Percentiles rank a stretch among this genome's conserved stretches.
These are phyloP conservation scores for Gaeumannomyces sp. DNA, from an alignment of 2,329 filamentous ascomycete genomes.

Conservation along the genomic window DNA sequence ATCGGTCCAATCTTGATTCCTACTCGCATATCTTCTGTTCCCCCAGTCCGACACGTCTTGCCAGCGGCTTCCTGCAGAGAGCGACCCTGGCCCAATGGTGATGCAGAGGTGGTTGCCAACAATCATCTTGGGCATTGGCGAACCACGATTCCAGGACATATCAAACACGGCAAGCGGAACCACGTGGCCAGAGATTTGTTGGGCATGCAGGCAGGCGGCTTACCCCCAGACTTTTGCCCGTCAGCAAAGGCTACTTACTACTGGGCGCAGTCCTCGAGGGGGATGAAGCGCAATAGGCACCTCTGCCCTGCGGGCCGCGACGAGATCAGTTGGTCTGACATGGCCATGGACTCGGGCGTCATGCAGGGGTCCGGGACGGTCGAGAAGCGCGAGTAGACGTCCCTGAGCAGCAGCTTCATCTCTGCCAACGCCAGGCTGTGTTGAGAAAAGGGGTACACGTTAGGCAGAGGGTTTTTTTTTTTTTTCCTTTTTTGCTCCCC, in stretches of 20 bases:
- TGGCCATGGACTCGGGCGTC: slow-evolving; percentile 51
- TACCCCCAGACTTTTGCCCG: neutral
- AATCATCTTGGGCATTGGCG: neutral
- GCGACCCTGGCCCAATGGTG: neutral
- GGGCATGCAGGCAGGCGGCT: neutral
- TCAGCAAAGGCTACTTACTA: neutral
- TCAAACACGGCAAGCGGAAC: neutral
- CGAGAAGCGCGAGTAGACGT: slow-evolving; percentile 52
- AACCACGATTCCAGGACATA: neutral
- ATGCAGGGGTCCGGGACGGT: slow-evolving; percentile 50
- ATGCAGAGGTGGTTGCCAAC: neutral
- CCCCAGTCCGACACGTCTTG: neutral
- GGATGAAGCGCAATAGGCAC: slow-evolving; percentile 48
- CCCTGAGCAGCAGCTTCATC: slow-evolving; percentile 60
- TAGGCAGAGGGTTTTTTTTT: neutral
- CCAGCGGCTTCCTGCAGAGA: neutral
- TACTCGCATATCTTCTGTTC: too few relatives aligned
- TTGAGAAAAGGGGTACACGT: neutral
- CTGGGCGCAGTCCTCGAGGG: slow-evolving; percentile 18
- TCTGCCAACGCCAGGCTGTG: slow-evolving; percentile 56
- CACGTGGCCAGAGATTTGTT: neutral
- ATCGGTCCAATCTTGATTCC: neutral
- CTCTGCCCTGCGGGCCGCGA: slow-evolving; percentile 53
- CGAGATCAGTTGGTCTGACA: slow-evolving; percentile 63
- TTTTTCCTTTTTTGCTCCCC: neutral